Conservation (phyloP, 2,329 filamentous ascomycete species). For the Didymella exigua region DNA sequence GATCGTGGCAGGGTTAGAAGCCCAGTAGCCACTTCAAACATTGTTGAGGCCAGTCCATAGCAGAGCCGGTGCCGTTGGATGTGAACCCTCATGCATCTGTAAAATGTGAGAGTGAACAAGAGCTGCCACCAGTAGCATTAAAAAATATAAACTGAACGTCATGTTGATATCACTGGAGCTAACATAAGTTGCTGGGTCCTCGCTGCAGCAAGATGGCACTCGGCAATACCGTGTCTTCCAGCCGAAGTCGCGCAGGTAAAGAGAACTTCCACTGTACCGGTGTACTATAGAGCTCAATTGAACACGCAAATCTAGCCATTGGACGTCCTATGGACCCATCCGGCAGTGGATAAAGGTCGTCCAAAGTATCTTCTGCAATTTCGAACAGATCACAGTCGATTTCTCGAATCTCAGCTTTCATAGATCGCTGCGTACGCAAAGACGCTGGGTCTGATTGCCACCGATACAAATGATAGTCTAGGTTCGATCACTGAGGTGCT, state of each 20-base stretch:
- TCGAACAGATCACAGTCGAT: background rate
- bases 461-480: background rate
- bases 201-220: constrained; percentile 1
- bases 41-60: too few species aligned
- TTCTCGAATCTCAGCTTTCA: background rate
- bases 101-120: too few species aligned
- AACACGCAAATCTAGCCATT: background rate
- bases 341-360: background rate
- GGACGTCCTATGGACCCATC: background rate
- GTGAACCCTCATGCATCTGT: too few species aligned
- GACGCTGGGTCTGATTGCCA: background rate
- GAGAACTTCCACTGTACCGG: background rate
- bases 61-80: too few species aligned
- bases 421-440: background rate
- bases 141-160: background rate
- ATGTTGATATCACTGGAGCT: background rate
- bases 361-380: background rate
- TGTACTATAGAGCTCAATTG: background rate
- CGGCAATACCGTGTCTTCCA: background rate
- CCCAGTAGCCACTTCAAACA: too few species aligned
- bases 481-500: background rate
- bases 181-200: too few species aligned
- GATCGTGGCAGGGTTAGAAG: too few species aligned
- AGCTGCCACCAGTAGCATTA: background rate
- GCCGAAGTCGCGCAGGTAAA: background rate